Percentiles rank a stretch among this genome's conserved stretches.
These are phyloP conservation scores for Dillenia suffruticosa DNA, from an alignment of 164 flowering plant species.

Conservation along the genomic window DNA sequence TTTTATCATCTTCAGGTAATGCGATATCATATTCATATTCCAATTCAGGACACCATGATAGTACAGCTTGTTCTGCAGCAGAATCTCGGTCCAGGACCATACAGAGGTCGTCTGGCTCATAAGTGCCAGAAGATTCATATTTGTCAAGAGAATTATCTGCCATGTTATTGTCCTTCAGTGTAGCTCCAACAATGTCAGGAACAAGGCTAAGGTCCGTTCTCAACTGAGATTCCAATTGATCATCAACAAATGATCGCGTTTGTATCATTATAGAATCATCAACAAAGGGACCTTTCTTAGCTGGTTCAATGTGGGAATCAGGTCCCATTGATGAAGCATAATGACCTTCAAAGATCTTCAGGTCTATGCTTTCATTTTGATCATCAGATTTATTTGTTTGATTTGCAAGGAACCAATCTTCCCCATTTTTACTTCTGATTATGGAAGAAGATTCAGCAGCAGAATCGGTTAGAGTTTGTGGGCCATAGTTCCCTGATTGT, in stretches of 20 bases:
- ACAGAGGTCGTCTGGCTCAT: constrained; percentile 82
- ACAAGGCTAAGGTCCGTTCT: constrained; percentile 50
- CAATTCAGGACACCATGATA: constrained; percentile 75
- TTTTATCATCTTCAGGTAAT: constrained; percentile 24
- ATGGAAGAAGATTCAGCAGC: constrained; percentile 29
- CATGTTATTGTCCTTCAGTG: constrained; percentile 22
- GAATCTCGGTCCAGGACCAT: constrained; percentile 69
- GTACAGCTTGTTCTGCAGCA: constrained; percentile 24
- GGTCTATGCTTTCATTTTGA: constrained; percentile 16
- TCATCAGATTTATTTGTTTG: constrained; percentile 29
- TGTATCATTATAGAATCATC: constrained; percentile 86
- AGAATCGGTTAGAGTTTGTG: constrained; percentile 25
- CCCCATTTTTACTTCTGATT: constrained; percentile 39
- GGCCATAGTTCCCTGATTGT: constrained; percentile 15
- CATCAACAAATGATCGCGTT: constrained; percentile 23
- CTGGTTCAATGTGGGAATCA: constrained; percentile 15
- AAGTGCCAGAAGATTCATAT: constrained; percentile 14
- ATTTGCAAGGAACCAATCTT: constrained; percentile 52
- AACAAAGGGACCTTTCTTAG: constrained; percentile 30
- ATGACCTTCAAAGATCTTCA: constrained; percentile 31
- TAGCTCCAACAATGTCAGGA: constrained; percentile 35
- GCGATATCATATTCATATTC: constrained; percentile 38
- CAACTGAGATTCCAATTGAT: constrained; percentile 30
- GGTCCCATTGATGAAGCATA: constrained; percentile 12
- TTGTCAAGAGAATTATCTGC: constrained; percentile 26